Base-by-base conservation (phyloP, 192 early-diverging fungal species). In the Lobosporangium transversale region DNA sequence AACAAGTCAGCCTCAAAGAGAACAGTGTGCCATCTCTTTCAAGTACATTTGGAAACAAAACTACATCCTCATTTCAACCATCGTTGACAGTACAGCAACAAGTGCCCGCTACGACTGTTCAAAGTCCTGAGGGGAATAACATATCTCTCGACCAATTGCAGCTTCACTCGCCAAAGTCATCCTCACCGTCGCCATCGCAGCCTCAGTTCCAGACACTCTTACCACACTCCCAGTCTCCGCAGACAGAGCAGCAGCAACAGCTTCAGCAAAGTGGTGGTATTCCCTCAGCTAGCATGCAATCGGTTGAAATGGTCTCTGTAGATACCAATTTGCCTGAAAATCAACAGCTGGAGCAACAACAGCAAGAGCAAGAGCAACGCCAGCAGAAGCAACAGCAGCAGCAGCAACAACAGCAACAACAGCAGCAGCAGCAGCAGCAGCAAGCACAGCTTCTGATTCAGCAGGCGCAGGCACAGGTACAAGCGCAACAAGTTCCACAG, bases 261-360 rank as follows among this genome's bases (percentile, higher is more conserved):
- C 61, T n/a, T 10, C 49, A 53, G 47, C 27, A 59, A 54, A 43
- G 36, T 5, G 24, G 33, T 18, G 52, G 45, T 57, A 35, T 53
- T 10, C 15, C 18, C 2, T 31, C 51, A 33, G 15, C 10, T 29
- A 53, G 5, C 17, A 66, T 67, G 71, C 71, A 76, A 61, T 61
- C 68, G 4, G 71, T 67, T 37, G 71, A 76, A 56, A 67, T 67
- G 63, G 63, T 76, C 44, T 66, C 71, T 48, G 63, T 64, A 54
- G 71, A 76, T 59, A 45, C 71, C 11, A 47, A 51, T 12, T 17
- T 76, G 63, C 59, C 71, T 9, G 71, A 76, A 27, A 62, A 55
- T 24, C 71, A 75, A 21, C 51, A 43, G 21, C 52, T 45, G 5
- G 37, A 55, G 15, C 58, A 61, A 45, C 71, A 61, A 1, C 42